A percentile compares a stretch with the other conserved stretches of the same genome.
Conservation (phyloP, 2,329 filamentous ascomycete species). For the Ophiostoma quercus region DNA sequence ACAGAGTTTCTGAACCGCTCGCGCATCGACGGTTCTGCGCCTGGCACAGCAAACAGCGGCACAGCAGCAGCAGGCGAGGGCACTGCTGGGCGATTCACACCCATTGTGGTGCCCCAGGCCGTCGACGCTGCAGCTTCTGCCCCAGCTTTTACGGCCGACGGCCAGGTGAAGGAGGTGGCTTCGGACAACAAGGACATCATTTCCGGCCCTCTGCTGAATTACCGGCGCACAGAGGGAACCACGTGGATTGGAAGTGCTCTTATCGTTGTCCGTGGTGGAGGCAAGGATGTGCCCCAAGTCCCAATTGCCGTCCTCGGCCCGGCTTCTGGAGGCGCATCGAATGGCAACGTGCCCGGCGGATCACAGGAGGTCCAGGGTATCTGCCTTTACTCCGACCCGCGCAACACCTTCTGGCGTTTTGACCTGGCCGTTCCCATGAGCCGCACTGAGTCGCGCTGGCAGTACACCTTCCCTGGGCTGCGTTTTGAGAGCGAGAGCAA, state of each 20-base stretch:
- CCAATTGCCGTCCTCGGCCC: conserved; percentile 54
- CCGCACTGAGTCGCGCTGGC: conserved; percentile 65
- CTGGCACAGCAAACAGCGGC: background rate
- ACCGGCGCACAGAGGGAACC: conserved; percentile 63
- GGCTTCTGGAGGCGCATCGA: conserved; percentile 31
- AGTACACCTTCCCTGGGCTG: conserved; percentile 67
- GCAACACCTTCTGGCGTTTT: conserved; percentile 91
- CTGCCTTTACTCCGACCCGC: conserved; percentile 59
- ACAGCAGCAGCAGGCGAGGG: background rate
- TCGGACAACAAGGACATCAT: conserved; percentile 55
- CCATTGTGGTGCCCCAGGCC: conserved; percentile 23
- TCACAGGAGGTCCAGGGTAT: conserved; percentile 45
- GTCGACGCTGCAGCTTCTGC: conserved; percentile 6
- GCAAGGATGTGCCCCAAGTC: conserved; percentile 49
- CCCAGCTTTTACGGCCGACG: background rate
- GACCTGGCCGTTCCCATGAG: conserved; percentile 72
- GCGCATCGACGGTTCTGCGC: conserved; percentile 37
- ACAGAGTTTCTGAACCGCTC: conserved; percentile 52
- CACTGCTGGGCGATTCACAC: conserved; percentile 19
- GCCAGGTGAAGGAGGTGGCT: conserved; percentile 20
- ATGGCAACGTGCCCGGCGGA: conserved; percentile 18
- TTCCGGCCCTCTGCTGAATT: conserved; percentile 72
- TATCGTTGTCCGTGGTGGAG: conserved; percentile 71
- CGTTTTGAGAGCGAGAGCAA: conserved; percentile 49
- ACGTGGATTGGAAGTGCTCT: conserved; percentile 82